Conservation (phyloP, 805 yeast genomes). For the Alloascoidea africana region DNA sequence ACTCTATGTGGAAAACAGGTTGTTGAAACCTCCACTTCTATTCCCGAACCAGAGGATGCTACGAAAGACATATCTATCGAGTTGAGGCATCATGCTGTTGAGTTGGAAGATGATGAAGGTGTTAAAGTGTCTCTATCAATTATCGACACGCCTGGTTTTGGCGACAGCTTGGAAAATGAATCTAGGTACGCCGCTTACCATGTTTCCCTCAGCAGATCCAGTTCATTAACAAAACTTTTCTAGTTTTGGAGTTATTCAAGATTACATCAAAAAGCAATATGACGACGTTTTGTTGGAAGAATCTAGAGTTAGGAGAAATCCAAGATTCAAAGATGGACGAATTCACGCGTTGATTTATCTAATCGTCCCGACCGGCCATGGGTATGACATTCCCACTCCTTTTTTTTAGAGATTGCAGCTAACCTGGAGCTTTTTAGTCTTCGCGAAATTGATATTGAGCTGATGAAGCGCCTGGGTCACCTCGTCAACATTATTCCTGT, state of each 20-base stretch:
- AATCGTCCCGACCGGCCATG: constrained; percentile 44
- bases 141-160: constrained; percentile 65
- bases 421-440: too few relatives aligned
- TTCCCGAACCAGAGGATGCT: constrained; percentile 1
- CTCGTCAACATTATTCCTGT: constrained; percentile 78
- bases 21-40: constrained; percentile 11
- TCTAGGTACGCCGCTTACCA: constrained; percentile 24
- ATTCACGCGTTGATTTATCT: constrained; percentile 72
- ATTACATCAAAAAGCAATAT: constrained; percentile 55
- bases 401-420: constrained; percentile 11
- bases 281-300: constrained; percentile 64
- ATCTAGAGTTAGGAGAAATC: constrained; percentile 56
- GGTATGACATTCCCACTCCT: constrained; percentile 12
- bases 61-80: background rate
- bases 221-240: too few relatives aligned
- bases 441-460: constrained; percentile 56
- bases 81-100: constrained; percentile 15
- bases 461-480: constrained; percentile 53
- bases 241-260: constrained; percentile 29
- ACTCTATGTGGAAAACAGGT: constrained; percentile 42
- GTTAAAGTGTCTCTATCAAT: constrained; percentile 37
- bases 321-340: constrained; percentile 54
- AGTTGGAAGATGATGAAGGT: constrained; percentile 41
- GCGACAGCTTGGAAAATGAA: constrained; percentile 58
- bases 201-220: too few relatives aligned